Conservation (phyloP, 768 basidiomycete species). For the Ramaria sp. region DNA sequence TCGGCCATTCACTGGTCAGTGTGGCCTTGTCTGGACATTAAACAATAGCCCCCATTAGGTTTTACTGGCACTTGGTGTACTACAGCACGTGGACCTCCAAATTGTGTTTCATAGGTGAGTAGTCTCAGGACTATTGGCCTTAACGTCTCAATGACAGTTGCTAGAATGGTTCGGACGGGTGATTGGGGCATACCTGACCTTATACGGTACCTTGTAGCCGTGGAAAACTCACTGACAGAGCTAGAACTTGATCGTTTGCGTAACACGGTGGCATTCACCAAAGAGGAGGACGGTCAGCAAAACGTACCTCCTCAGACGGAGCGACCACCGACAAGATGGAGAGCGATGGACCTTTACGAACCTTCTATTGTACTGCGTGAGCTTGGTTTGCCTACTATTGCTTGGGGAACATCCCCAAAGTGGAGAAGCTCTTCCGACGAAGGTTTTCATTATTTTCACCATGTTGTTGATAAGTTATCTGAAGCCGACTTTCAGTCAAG, state of each 20-base stretch:
- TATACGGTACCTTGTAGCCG: constrained; percentile 77
- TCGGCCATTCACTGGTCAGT: background rate
- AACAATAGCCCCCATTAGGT: constrained; percentile 17
- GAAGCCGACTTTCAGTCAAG: constrained; percentile 41
- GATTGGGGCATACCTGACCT: constrained; percentile 84
- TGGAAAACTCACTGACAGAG: constrained; percentile 49
- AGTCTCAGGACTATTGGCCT: background rate
- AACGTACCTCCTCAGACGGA: constrained; percentile 62
- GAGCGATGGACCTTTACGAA: constrained; percentile 75
- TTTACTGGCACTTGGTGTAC: constrained; percentile 65
- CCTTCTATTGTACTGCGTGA: constrained; percentile 61
- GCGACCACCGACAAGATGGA: constrained; percentile 36
- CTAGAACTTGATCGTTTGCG: constrained; percentile 46
- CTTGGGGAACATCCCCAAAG: constrained; percentile 71
- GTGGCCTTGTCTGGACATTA: background rate
- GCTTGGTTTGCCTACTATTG: constrained; percentile 70
- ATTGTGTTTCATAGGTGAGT: constrained; percentile 78
- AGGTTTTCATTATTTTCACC: constrained; percentile 34
- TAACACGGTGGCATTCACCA: constrained; percentile 66
- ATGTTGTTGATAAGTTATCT: background rate
- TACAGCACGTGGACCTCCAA: constrained; percentile 87
- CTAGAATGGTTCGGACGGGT: constrained; percentile 79
- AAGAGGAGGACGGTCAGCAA: constrained; percentile 27
- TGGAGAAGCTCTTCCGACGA: constrained; percentile 82
- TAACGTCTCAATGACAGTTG: background rate